Base-by-base conservation (phyloP, 176 grass and related monocot genomes). In the Alopecurus myosuroides region DNA sequence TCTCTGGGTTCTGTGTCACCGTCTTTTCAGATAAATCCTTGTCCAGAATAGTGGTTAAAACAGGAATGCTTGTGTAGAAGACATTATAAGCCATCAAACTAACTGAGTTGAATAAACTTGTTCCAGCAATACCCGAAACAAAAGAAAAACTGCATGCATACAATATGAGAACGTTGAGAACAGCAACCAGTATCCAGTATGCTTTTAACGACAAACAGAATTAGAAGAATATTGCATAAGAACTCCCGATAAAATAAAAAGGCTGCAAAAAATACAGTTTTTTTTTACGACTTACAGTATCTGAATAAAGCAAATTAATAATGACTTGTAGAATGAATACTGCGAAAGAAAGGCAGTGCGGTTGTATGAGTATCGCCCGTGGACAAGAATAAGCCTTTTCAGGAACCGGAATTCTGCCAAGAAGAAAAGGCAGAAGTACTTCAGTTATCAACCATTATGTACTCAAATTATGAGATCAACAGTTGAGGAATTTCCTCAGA, bases 71-170 rank as follows among this genome's bases (percentile, higher is more conserved):
- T 72, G 95, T 98, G 80, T 98, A 95, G 73, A 98, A 98, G 79
- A 98, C 95, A 81, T 98, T 98, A 85, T 98, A 98, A 69, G 93
- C 95, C 95, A 95, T 95, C 85, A 98, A 87, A 77, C 93, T 98
- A 74, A 98, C 89, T 4, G 95, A 95, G 80, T 98, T 98, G 82
- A 98, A 98, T 86, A 98, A 91, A 77, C 95, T 98, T 70, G 93
- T 98, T 66, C 96, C 96, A 78, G 96, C 91, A 83, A 98, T 93
- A 65, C 93, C 93, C 37, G 96, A 98, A 70, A 98, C 85, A 85
- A 98, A 98, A 89, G 95, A 98, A 93, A 98, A 98, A 36, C 95
- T 98, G 82, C 87, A 87, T 45, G 62, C 72, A 85, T 49, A 80
- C 10, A 64, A 82, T 13, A 82, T 76, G 57, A 88, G 26, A 55